Evolutionary conservation across 352 stramenopile species (phyloP).

Genomic region (Phytopythium mirpurense): DNA sequence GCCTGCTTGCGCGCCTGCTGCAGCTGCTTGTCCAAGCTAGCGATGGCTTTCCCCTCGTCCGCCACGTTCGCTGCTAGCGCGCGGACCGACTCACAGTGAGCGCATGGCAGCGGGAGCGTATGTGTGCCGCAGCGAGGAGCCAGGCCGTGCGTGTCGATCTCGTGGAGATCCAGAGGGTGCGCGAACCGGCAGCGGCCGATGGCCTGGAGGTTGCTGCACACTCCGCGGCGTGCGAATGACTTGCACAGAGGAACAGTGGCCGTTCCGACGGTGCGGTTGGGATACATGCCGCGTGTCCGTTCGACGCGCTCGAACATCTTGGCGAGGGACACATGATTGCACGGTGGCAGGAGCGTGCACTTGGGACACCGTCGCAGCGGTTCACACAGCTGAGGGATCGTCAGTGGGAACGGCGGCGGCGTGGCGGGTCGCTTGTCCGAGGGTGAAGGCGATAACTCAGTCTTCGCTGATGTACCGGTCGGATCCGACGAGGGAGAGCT

Average conservation of each 20-base stretch:
- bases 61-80: conserved; percentile 17
- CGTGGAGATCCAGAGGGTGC: conserved; percentile 44
- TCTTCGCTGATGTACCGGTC: not conserved
- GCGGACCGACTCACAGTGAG: conserved; percentile 46
- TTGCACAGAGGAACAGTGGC: conserved; percentile 25
- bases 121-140: conserved; percentile 36
- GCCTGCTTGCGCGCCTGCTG: conserved; percentile 23
- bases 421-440: not conserved
- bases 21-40: conserved; percentile 30
- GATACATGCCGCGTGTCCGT: conserved; percentile 42
- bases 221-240: conserved; percentile 37
- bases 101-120: conserved; percentile 51
- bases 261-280: not conserved
- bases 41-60: conserved; percentile 13
- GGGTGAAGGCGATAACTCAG: not conserved
- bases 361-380: conserved; percentile 53
- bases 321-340: conserved; percentile 41
- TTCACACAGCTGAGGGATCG: conserved; percentile 49
- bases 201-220: conserved; percentile 58
- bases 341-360: conserved; percentile 65
- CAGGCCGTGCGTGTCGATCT: conserved; percentile 41
- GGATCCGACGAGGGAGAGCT: not conserved
- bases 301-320: conserved; percentile 41
- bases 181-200: conserved; percentile 58
- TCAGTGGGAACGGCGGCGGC: conserved; percentile 40